phyloP scores from a whole-genome alignment of 305 asterid species.

The Fraxinus floribunda region DNA sequence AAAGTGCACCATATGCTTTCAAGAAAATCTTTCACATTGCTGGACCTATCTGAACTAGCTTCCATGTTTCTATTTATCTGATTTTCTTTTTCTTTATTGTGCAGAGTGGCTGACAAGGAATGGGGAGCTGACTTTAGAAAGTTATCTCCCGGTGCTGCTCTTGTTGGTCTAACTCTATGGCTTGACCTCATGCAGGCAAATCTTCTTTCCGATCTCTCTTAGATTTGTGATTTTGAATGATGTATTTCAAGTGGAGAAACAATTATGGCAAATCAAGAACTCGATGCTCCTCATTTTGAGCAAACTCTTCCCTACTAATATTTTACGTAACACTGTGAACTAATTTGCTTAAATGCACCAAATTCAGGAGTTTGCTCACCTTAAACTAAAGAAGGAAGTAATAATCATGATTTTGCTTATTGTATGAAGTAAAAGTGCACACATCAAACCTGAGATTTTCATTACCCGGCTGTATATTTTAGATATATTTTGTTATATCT shows the following conservation, averaged over 20 bases:
- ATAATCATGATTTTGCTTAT: background rate
- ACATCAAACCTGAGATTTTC: background rate
- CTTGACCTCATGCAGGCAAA: slow-evolving; percentile 96
- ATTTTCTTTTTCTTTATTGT: slow-evolving; percentile 29
- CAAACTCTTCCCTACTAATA: background rate
- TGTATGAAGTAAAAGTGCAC: background rate
- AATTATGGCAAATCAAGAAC: background rate
- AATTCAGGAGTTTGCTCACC: background rate
- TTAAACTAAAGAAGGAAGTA: background rate
- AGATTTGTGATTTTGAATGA: background rate
- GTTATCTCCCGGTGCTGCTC: slow-evolving; percentile 93
- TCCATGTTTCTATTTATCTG: background rate
- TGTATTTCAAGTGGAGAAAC: slow-evolving; percentile 11
- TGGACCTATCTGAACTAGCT: background rate
- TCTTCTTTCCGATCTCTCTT: slow-evolving; percentile 2
- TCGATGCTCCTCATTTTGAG: slow-evolving; percentile 17
- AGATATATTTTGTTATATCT: background rate
- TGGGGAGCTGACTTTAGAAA: slow-evolving; percentile 98
- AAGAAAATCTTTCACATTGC: background rate
- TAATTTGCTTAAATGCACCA: slow-evolving; percentile 1
- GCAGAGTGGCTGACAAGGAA: slow-evolving; percentile 92
- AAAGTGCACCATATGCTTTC: slow-evolving; percentile 9
- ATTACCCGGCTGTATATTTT: background rate
- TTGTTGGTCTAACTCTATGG: slow-evolving; percentile 90
- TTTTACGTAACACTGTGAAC: background rate